These are phyloP conservation scores for Metarhizium anisopliae DNA, from an alignment of 2,329 filamentous ascomycete species.

Conservation along the genomic window DNA sequence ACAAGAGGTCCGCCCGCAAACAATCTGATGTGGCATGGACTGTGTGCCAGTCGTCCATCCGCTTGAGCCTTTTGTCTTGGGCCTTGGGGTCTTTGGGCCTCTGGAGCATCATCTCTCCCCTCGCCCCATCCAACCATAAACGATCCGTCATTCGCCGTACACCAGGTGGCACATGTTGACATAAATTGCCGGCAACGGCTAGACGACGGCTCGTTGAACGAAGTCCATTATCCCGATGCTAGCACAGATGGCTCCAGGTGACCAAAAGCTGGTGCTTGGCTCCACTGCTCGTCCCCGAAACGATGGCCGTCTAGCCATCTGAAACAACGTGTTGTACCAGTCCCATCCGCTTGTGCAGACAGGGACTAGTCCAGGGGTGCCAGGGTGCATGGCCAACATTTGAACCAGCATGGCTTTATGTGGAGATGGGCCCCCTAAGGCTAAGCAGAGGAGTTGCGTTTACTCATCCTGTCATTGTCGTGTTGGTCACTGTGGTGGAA, in stretches of 20 bases:
- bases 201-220: too few relatives aligned
- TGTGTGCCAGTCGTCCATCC: not conserved
- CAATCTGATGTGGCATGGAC: not conserved
- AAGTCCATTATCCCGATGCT: too few relatives aligned
- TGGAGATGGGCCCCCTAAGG: too few relatives aligned
- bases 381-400: not conserved
- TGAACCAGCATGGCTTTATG: too few relatives aligned
- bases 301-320: conserved; percentile 7
- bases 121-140: not conserved
- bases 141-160: too few relatives aligned
- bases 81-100: too few relatives aligned
- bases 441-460: too few relatives aligned
- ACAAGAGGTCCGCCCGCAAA: not conserved
- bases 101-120: not conserved
- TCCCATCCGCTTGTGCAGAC: not conserved
- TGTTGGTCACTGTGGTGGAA: too few relatives aligned
- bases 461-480: too few relatives aligned
- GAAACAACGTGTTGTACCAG: conserved; percentile 12
- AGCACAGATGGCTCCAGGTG: too few relatives aligned
- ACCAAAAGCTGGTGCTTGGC: not conserved
- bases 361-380: conserved; percentile 7
- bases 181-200: too few relatives aligned
- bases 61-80: not conserved
- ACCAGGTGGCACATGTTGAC: too few relatives aligned
- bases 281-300: not conserved